Percentiles rank a stretch among this genome's conserved stretches.
These are phyloP conservation scores for Wallacemonas sp. DNA, from an alignment of 208 protist genomes.

Conservation along the genomic window DNA sequence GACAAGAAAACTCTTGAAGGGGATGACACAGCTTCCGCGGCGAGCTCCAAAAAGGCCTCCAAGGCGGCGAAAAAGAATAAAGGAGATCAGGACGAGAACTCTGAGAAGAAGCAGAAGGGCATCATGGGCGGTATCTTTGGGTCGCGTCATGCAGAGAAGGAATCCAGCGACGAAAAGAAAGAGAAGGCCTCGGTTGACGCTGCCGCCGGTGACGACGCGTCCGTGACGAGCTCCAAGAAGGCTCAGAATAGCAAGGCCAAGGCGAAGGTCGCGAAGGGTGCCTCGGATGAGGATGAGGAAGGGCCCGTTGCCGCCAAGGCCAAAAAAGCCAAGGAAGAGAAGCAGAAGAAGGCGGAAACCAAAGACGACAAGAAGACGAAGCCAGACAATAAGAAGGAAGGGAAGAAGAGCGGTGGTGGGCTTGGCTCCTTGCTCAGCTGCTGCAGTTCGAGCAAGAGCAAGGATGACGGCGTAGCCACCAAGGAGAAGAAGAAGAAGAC, in stretches of 20 bases:
- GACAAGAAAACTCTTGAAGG: background rate
- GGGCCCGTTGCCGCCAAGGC: background rate
- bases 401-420: slow-evolving; percentile 13
- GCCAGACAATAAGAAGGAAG: slow-evolving; percentile 10
- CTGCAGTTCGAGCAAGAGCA: slow-evolving; percentile 5
- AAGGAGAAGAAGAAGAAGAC: slow-evolving; percentile 9
- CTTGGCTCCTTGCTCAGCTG: slow-evolving; percentile 9
- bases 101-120: background rate
- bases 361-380: slow-evolving; percentile 22
- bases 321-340: slow-evolving; percentile 1
- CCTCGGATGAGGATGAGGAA: background rate
- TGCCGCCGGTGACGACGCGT: too few species aligned
- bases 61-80: slow-evolving; percentile 12
- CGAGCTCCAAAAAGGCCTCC: background rate
- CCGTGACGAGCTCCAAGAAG: too few species aligned
- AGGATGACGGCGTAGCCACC: slow-evolving; percentile 4
- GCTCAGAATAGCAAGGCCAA: background rate
- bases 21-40: background rate
- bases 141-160: too few species aligned
- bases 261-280: background rate
- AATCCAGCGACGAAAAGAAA: too few species aligned
- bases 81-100: background rate
- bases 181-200: too few species aligned
- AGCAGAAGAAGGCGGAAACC: slow-evolving; percentile 9
- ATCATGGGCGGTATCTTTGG: background rate